These are phyloP conservation scores for Furcasterigmium sp. DNA, from an alignment of 2,329 filamentous ascomycete genomes.

Conservation along the genomic window DNA sequence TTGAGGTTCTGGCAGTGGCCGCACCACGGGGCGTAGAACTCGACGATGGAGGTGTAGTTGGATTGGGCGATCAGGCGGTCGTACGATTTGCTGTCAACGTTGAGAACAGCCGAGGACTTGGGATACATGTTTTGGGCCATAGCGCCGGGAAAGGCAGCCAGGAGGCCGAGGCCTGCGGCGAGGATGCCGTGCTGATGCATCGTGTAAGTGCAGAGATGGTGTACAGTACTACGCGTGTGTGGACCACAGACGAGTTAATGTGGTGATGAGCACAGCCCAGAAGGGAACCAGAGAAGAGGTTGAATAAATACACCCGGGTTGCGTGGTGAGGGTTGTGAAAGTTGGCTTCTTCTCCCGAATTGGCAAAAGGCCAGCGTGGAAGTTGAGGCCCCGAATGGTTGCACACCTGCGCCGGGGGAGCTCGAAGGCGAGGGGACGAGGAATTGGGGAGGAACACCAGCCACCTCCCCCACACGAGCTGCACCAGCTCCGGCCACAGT, in stretches of 20 bases:
- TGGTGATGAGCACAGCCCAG: too few species aligned
- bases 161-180: slow-evolving; percentile 52
- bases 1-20: slow-evolving; percentile 96
- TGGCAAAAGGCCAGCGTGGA: slow-evolving; percentile 41
- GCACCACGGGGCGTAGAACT: slow-evolving; percentile 98
- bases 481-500: slow-evolving; percentile 14
- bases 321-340: slow-evolving; percentile 6
- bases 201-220: slow-evolving; percentile 13
- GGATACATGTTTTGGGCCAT: slow-evolving; percentile 69
- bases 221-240: neutral
- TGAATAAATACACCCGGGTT: slow-evolving; percentile 4
- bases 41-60: slow-evolving; percentile 77
- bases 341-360: slow-evolving; percentile 19
- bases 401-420: too few species aligned
- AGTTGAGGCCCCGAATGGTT: slow-evolving; percentile 13
- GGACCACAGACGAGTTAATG: neutral
- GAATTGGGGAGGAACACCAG: too few species aligned
- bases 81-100: slow-evolving; percentile 75
- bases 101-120: slow-evolving; percentile 82
- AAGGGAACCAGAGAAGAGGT: too few species aligned
- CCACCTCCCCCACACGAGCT: slow-evolving; percentile 12
- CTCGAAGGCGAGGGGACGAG: too few species aligned
- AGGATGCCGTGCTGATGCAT: slow-evolving; percentile 52
- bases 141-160: slow-evolving; percentile 60
- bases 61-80: slow-evolving; percentile 79